These are phyloP conservation scores for Emergomyces pasteurianus DNA, from an alignment of 2,329 filamentous ascomycete species.

Conservation along the genomic window DNA sequence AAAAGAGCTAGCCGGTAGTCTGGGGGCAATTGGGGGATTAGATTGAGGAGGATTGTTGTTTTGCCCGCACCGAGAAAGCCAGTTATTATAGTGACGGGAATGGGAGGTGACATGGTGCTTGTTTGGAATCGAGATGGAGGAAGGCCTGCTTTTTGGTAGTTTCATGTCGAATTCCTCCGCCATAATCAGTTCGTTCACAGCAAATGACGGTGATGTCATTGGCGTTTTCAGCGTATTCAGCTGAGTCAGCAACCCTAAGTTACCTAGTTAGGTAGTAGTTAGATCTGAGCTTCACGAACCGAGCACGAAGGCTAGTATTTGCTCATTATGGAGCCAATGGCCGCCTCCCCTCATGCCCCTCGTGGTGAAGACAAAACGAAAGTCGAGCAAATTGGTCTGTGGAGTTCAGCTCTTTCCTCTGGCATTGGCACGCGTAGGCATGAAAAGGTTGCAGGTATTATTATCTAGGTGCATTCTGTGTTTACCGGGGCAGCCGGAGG, in stretches of 20 bases:
- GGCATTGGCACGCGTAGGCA: background rate
- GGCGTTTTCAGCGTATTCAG: background rate
- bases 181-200: background rate
- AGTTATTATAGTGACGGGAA: constrained; percentile 87
- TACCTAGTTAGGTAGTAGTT: too few relatives aligned
- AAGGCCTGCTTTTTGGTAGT: too few relatives aligned
- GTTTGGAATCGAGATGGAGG: background rate
- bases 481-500: too few relatives aligned
- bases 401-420: too few relatives aligned
- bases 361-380: too few relatives aligned
- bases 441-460: background rate
- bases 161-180: too few relatives aligned
- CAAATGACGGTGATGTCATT: background rate
- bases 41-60: constrained; percentile 88
- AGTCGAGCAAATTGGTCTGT: too few relatives aligned
- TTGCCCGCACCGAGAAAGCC: constrained; percentile 95
- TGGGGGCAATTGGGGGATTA: constrained; percentile 77
- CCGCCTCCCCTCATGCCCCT: background rate
- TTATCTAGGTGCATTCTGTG: background rate
- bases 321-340: background rate
- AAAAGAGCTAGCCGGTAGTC: constrained; percentile 87
- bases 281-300: too few relatives aligned
- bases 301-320: too few relatives aligned
- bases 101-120: constrained; percentile 34
- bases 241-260: background rate